Percentiles rank a stretch among this genome's conserved stretches.
Evolutionary conservation across 148 eudicot genomes (phyloP).

Genomic region (Fagopyrum esculentum): DNA sequence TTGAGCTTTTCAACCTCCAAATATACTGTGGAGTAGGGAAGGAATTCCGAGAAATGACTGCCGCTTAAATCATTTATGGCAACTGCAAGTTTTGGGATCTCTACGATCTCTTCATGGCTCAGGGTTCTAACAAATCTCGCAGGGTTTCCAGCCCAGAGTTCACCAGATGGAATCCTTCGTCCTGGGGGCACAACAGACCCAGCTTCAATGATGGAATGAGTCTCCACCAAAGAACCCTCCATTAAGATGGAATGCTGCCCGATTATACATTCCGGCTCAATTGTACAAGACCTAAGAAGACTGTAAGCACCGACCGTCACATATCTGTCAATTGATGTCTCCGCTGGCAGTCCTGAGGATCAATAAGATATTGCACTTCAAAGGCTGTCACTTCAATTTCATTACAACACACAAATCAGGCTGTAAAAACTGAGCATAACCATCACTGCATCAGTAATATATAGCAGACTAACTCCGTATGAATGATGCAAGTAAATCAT

Average conservation of each 20-base stretch:
- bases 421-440: background rate
- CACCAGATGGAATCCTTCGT: conserved; percentile 89
- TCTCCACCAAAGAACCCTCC: conserved; percentile 96
- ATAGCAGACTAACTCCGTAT: too few relatives aligned
- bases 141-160: conserved; percentile 98
- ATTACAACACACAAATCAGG: background rate
- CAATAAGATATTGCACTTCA: background rate
- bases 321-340: conserved; percentile 74
- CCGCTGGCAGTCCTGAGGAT: conserved; percentile 83
- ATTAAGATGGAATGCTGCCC: conserved; percentile 91
- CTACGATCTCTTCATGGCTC: conserved; percentile 80
- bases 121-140: conserved; percentile 89
- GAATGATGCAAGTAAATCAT: too few relatives aligned
- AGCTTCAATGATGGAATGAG: conserved; percentile 92
- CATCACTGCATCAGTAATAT: too few relatives aligned
- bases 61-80: conserved; percentile 76
- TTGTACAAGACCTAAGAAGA: conserved; percentile 83
- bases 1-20: conserved; percentile 94
- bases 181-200: conserved; percentile 98
- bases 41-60: conserved; percentile 62
- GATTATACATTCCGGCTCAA: conserved; percentile 92
- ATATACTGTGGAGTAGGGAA: conserved; percentile 84
- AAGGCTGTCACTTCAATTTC: background rate
- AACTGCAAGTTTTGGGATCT: conserved; percentile 85
- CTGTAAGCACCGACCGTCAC: conserved; percentile 85